A percentile compares a stretch with the other conserved stretches of the same genome.
Evolutionary conservation across 169 alveolate genomes (phyloP).

Genomic region (Cytauxzoon felis): DNA sequence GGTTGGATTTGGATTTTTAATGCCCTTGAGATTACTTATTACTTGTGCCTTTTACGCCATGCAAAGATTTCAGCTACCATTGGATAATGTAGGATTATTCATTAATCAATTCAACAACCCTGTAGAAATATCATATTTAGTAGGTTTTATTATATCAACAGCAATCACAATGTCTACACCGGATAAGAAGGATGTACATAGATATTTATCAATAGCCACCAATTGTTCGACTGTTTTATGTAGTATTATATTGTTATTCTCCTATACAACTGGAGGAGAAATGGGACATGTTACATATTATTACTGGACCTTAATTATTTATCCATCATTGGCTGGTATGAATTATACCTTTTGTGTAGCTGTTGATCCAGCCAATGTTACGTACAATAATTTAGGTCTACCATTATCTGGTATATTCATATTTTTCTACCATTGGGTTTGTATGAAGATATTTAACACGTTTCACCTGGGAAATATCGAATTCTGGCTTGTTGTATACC

Average conservation of each 20-base stretch:
- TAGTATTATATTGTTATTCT: too few species aligned
- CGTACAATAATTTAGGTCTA: conserved; percentile 11
- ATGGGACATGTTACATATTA: conserved; percentile 14
- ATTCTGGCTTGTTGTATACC: too few species aligned
- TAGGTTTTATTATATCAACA: too few species aligned
- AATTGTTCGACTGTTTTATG: too few species aligned
- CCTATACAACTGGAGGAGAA: conserved; percentile 6
- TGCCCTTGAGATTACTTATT: conserved; percentile 7
- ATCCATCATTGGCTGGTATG: conserved; percentile 1
- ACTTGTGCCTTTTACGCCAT: conserved; percentile 23
- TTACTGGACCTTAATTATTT: conserved; percentile 12
- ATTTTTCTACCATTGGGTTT: conserved; percentile 14
- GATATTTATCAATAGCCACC: too few species aligned
- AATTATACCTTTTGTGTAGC: conserved; percentile 5
- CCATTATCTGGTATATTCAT: conserved; percentile 24
- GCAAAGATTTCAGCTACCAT: conserved; percentile 14
- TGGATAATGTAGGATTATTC: background rate
- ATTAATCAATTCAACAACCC: conserved; percentile 21
- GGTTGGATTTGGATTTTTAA: conserved; percentile 16
- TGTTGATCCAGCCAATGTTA: conserved; percentile 13
- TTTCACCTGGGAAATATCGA: too few species aligned
- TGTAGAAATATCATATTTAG: conserved; percentile 1
- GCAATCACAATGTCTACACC: too few species aligned
- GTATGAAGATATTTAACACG: too few species aligned
- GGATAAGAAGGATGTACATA: too few species aligned